Base-by-base conservation (phyloP, 2,329 filamentous ascomycete species). In the Diaporthe citrichinensis region DNA sequence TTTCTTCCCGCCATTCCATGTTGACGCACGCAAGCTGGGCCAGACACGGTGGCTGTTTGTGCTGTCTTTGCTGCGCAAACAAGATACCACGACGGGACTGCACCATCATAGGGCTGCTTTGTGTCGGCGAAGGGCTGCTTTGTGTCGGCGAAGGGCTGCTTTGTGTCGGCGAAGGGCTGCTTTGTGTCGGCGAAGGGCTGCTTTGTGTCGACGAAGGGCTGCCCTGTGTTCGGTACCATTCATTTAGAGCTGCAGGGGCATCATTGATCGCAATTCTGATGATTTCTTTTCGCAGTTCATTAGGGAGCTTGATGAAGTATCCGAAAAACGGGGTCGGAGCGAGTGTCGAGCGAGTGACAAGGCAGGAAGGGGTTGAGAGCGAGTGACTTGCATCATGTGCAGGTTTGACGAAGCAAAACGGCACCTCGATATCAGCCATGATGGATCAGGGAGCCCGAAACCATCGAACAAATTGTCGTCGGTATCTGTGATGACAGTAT, bases 241-340 rank as follows among this genome's bases (percentile, higher is more conserved):
- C 2, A 1, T 34, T 17, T 1, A 8, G 41, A 34, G 1, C 1
- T 15, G 31, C 1, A 0, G 0, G 1, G 10, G 17, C 8, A 3
- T n/a, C 10, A 2, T n/a, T 8, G 3, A 65, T n/a, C 15, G 10
- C 5, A 23, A 49, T 0, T 2, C 25, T n/a, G 1, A 14, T 46
- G 20, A 65, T 49, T 2, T 46, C 25, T 4, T 39, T 12, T 14
- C 36, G 36, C 36, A 39, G 10, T 39, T 14, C 10, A 39, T 3
- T 31, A 31, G 31, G 31, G 31, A 31, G 31, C 31, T 31, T 31
- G 31, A 31, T 31, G 31, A 31, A 31, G 31, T 31, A 31, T 31
- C 31, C 5, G 31, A 31, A 31, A 31, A 31, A 31, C 31, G 31
- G 31, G 31, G 31, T 31, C 31, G 31, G 31, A 31, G 31, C 31